Evolutionary conservation across 257 asterid species (phyloP), one percentile per base, ranked within the genome.

Genomic region (Datura wrightii): DNA sequence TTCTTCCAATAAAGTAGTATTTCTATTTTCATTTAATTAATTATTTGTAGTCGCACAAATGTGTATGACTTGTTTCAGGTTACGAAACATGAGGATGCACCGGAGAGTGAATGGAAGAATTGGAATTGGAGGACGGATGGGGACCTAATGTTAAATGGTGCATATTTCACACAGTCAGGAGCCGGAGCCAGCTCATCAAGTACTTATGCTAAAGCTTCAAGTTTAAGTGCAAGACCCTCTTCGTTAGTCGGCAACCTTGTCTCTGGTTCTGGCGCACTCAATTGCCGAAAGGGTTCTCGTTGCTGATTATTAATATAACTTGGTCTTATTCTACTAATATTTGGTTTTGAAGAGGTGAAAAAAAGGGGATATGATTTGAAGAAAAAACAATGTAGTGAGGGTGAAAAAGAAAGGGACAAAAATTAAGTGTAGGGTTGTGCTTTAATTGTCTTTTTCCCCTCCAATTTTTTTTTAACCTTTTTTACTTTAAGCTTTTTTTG

Each of bases 41-140:
- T 48, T 48, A 48, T 48, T 48, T 9, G 8, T 9, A 1, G 54
- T 48, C 0, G 3, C 0, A 48, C 1, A 50, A 50, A 50, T 50
- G 54, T 50, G 4, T 50, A 3, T 50, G 54, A 9, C 4, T 8
- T 50, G 0, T 50, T 55, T 58, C 1, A 94, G 98, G 98, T 94
- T 80, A 94, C 98, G 0, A 93, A 94, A 79, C 89, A 91, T 18
- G 97, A 93, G 41, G 97, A 92, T 76, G 93, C 97, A 6, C 93
- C 95, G 0, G 94, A 90, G 39, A 87, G 84, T 18, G 91, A 92
- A 34, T 94, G 97, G 94, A 94, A 94, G 42, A 69, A 59, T 44
- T 94, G 98, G 97, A 90, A 94, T 58, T 94, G 98, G 98, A 94
- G 94, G 59, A 90, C 98, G 1, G 97, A 92, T 56, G 97, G 97